phyloP scores from a whole-genome alignment of 306 rosid species.

The Medicago lupulina region DNA sequence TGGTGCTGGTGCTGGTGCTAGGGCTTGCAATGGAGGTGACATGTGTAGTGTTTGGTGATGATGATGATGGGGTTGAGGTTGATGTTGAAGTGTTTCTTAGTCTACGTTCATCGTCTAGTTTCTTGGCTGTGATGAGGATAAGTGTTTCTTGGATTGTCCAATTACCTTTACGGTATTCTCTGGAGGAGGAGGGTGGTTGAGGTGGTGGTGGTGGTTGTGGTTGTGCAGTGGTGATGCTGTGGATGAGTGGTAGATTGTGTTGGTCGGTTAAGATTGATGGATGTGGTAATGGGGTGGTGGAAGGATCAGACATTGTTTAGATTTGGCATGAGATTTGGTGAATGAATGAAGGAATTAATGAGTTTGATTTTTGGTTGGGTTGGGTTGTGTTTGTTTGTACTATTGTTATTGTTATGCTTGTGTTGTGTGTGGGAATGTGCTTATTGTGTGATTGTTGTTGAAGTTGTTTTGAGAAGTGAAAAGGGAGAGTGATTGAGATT shows the following conservation, averaged over 20 bases:
- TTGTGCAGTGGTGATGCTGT: conserved; percentile 21
- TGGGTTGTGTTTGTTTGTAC: no score
- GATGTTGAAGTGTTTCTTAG: conserved; percentile 21
- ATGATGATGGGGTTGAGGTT: conserved; percentile 3
- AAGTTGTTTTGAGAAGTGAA: background rate
- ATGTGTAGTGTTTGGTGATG: background rate
- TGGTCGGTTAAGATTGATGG: conserved; percentile 43
- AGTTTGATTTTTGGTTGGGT: background rate
- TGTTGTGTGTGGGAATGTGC: no score
- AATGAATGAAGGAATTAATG: background rate
- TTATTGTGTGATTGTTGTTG: background rate
- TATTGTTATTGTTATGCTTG: no score
- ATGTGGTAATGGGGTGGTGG: conserved; percentile 54
- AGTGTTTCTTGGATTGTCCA: conserved; percentile 70
- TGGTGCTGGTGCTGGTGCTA: conserved; percentile 25
- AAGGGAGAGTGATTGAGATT: background rate
- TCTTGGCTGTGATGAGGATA: conserved; percentile 62
- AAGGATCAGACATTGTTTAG: conserved; percentile 68
- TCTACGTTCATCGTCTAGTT: conserved; percentile 64
- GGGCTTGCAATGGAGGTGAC: conserved; percentile 7
- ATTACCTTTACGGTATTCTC: conserved; percentile 76
- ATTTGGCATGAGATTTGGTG: conserved; percentile 46
- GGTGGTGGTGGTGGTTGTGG: conserved; percentile 14
- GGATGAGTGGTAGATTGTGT: conserved; percentile 35
- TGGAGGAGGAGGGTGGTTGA: background rate